These are phyloP conservation scores for Leishmania tropica DNA, from an alignment of 208 protist species.

Conservation along the genomic window DNA sequence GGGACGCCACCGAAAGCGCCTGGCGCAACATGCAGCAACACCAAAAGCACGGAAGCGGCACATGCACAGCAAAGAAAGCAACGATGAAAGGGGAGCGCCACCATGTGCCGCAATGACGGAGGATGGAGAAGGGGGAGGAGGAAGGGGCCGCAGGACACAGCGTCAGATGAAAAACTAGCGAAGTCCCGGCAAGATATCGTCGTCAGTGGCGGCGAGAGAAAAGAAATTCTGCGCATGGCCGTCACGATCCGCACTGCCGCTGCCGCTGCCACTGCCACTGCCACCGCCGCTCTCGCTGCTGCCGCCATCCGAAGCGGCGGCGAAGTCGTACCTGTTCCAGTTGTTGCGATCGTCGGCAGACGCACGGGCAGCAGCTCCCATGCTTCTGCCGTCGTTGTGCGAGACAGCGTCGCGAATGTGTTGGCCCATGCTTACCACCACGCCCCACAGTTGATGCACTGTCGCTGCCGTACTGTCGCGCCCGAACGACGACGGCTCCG, in stretches of 20 bases:
- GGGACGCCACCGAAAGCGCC: too few relatives aligned
- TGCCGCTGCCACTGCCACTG: not conserved
- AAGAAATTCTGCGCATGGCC: not conserved
- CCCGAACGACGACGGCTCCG: not conserved
- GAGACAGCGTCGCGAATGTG: conserved; percentile 1
- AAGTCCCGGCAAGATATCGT: not conserved
- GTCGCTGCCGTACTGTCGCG: not conserved
- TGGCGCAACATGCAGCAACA: too few relatives aligned
- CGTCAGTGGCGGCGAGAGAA: not conserved
- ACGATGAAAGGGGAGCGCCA: not conserved
- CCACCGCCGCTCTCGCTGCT: not conserved
- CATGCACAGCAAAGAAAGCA: not conserved
- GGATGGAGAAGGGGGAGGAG: not conserved
- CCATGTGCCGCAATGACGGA: not conserved
- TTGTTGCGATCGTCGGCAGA: not conserved
- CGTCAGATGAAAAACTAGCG: not conserved
- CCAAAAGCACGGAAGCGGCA: too few relatives aligned
- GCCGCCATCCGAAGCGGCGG: not conserved
- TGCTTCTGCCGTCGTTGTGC: not conserved
- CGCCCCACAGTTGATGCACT: not conserved
- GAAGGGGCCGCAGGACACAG: not conserved
- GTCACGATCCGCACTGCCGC: too few relatives aligned
- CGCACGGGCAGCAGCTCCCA: not conserved
- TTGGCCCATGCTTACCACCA: not conserved
- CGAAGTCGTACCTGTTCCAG: not conserved